Conservation (phyloP, 352 stramenopile species). For the Globisporangium spinosum region DNA sequence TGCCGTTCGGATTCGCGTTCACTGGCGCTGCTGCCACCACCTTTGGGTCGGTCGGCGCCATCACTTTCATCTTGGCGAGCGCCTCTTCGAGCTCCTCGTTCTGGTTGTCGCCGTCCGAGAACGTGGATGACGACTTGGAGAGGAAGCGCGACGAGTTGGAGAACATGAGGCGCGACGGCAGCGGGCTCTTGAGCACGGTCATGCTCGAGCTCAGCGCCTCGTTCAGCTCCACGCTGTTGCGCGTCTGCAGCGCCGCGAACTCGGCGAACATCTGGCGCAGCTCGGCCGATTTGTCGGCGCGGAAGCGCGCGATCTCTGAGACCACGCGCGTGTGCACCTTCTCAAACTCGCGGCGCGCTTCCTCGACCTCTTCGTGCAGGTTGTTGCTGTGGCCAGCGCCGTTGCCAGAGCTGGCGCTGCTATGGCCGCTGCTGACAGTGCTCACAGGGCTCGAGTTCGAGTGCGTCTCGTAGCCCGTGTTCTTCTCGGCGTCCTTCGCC, state of each 20-base stretch:
- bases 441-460: slow-evolving; percentile 15
- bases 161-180: slow-evolving; percentile 41
- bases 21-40: slow-evolving; percentile 19
- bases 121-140: slow-evolving; percentile 34
- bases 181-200: slow-evolving; percentile 36
- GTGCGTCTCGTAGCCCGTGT: slow-evolving; percentile 27
- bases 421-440: slow-evolving; percentile 20
- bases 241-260: slow-evolving; percentile 57
- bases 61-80: slow-evolving; percentile 28
- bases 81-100: slow-evolving; percentile 19
- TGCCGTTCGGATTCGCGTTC: slow-evolving; percentile 18
- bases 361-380: slow-evolving; percentile 46
- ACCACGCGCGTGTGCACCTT: slow-evolving; percentile 74
- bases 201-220: slow-evolving; percentile 43
- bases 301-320: slow-evolving; percentile 67
- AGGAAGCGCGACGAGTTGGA: slow-evolving; percentile 36
- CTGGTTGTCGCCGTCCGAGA: slow-evolving; percentile 37
- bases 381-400: slow-evolving; percentile 18
- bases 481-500: slow-evolving; percentile 24
- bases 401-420: slow-evolving; percentile 1
- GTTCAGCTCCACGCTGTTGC: slow-evolving; percentile 48
- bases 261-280: slow-evolving; percentile 70
- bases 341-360: slow-evolving; percentile 74
- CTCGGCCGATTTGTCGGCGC: slow-evolving; percentile 67
- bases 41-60: slow-evolving; percentile 14